Evolutionary conservation across 2,329 filamentous ascomycete species (phyloP).

Genomic region (Berkeleyomyces rouxiae): DNA sequence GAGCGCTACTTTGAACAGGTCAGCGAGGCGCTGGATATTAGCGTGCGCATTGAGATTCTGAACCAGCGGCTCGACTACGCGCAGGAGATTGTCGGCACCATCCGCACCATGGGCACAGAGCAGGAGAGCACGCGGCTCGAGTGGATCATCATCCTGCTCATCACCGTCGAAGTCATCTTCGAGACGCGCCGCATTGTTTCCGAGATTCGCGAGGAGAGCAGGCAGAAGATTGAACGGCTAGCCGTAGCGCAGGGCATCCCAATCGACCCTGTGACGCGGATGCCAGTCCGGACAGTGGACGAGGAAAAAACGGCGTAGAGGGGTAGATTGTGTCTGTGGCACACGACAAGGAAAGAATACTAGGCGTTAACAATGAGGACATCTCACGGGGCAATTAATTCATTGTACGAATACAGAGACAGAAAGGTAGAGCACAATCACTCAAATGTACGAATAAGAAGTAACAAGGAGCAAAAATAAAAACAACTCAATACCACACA

Average conservation of each 20-base stretch:
- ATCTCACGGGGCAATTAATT: not conserved
- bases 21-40: slow-evolving; percentile 76
- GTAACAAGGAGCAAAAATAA: not conserved
- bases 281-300: slow-evolving; percentile 1
- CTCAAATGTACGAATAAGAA: not conserved
- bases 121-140: slow-evolving; percentile 77
- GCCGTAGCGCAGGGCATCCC: slow-evolving; percentile 11
- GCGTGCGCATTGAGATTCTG: slow-evolving; percentile 72
- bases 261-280: slow-evolving; percentile 7
- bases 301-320: not conserved
- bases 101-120: slow-evolving; percentile 78
- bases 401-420: not conserved
- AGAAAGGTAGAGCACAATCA: not conserved
- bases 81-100: slow-evolving; percentile 78
- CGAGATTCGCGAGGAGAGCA: slow-evolving; percentile 33
- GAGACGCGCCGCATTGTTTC: slow-evolving; percentile 60
- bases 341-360: too few relatives aligned
- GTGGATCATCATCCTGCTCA: slow-evolving; percentile 90
- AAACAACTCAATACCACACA: not conserved
- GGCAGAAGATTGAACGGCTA: slow-evolving; percentile 15
- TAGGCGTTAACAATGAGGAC: not conserved
- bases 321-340: not conserved
- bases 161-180: slow-evolving; percentile 81
- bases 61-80: slow-evolving; percentile 99
- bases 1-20: slow-evolving; percentile 94